Evolutionary conservation across 768 basidiomycete species (phyloP), one percentile per base, ranked within the genome.

Genomic region (Asterophora lycoperdoides): DNA sequence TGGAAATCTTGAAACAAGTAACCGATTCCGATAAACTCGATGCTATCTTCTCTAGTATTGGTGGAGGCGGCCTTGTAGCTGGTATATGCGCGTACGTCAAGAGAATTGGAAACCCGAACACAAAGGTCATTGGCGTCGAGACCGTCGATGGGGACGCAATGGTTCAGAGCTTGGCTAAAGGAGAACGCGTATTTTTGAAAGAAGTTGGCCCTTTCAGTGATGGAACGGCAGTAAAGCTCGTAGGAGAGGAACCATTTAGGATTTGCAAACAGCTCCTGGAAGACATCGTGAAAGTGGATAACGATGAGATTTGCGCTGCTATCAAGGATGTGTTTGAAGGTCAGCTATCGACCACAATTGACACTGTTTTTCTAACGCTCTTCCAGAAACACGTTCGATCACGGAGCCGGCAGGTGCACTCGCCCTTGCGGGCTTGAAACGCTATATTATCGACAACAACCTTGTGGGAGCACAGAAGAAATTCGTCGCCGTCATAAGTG

Each of bases 281-380:
- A 57, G 83, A 80, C 2, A 68, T 98, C 29, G 81, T 93, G 42
- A 80, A 86, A 60, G 90, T 87, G 26, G 81, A 89, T 62, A 98
- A 96, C 54, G 96, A 99, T 62, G 95, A 95, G 65, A 83, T 99
- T 38, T 99, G 96, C 63, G 96, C 96, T 6, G 93, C 93, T 5
- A 97, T 98, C 71, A 98, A 98, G 69, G 96, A 99, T 60, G 87
- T 98, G 26, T 99, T 98, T 60, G 93, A 98, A 73, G 95, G 95
- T 91, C 53, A 50, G 72, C 53, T 6, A 34, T 20, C 23, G 38
- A 7, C 23, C 28, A 5, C 14, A 15, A 6, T 6, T 23, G 23
- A 23, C 23, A 14, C 15, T 34, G n/a, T 49, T 10, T 47, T 50
- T 41, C 50, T 23, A 47, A 40, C 29, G 5, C 29, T 15, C 26